phyloP scores from a whole-genome alignment of 179 eudicot genomes.

The Monotropa hypopitys region DNA sequence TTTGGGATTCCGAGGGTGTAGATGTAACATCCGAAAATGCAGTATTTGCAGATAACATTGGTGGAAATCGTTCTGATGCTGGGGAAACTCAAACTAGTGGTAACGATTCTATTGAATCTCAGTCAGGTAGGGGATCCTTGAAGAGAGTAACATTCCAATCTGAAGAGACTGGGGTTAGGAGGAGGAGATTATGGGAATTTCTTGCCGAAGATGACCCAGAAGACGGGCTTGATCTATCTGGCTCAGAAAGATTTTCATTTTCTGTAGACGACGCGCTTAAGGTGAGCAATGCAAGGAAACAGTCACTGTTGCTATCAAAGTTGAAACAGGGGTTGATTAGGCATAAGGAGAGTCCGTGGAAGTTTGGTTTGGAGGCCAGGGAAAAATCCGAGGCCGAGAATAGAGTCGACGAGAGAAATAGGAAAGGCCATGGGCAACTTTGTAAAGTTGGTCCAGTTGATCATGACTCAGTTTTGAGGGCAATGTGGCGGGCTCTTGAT shows the following conservation, averaged over 20 bases:
- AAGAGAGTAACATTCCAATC: constrained; percentile 66
- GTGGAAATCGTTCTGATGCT: constrained; percentile 10
- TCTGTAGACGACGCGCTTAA: constrained; percentile 83
- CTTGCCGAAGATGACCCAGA: constrained; percentile 68
- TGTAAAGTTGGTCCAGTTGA: constrained; percentile 59
- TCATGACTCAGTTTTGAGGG: constrained; percentile 65
- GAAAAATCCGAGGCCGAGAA: constrained; percentile 32
- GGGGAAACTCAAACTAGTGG: constrained; percentile 10
- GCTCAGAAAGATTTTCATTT: constrained; percentile 91
- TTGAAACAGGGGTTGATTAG: constrained; percentile 65
- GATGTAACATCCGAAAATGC: constrained; percentile 15
- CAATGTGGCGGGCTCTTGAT: constrained; percentile 68
- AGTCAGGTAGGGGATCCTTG: constrained; percentile 16
- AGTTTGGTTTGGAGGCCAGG: constrained; percentile 47
- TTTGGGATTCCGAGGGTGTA: constrained; percentile 55
- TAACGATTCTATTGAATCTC: constrained; percentile 1
- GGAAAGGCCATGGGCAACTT: constrained; percentile 32
- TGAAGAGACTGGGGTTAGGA: constrained; percentile 33
- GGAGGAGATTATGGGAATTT: constrained; percentile 85
- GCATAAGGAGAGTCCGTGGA: constrained; percentile 63
- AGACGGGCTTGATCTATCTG: constrained; percentile 91
- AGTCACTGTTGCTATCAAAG: constrained; percentile 61
- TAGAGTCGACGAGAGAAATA: constrained; percentile 33
- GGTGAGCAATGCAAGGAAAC: constrained; percentile 52
- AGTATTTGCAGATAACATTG: constrained; percentile 7